A percentile compares a stretch with the other conserved stretches of the same genome.
Evolutionary conservation across 345 rosid species (phyloP).

Genomic region (Lagerstroemia speciosa): DNA sequence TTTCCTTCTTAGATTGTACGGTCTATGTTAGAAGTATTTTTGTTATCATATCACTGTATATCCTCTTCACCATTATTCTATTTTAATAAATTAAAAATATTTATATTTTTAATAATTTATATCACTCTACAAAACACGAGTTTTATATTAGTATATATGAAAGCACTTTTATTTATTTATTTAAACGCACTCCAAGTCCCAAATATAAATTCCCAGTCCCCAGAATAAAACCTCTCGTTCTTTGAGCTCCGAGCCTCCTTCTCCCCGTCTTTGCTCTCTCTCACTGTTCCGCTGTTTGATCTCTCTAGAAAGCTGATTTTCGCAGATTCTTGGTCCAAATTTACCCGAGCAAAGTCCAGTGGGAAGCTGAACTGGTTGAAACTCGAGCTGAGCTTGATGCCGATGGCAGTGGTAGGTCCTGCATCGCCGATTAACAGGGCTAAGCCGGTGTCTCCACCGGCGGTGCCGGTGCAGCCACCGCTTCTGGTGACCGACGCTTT

Average conservation of each 20-base stretch:
- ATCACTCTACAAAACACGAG: too few relatives aligned
- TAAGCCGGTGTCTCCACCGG: slow-evolving; percentile 1
- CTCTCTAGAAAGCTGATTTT: neutral
- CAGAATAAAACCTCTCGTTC: neutral
- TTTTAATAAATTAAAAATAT: too few relatives aligned
- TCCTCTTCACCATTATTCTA: too few relatives aligned
- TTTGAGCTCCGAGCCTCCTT: slow-evolving; percentile 6
- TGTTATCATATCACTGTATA: too few relatives aligned
- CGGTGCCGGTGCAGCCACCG: neutral
- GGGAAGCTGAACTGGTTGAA: neutral
- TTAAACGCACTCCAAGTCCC: too few relatives aligned
- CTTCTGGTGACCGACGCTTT: slow-evolving; percentile 32
- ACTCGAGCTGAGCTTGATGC: neutral
- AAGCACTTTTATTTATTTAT: too few relatives aligned
- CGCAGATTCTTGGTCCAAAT: slow-evolving; percentile 2
- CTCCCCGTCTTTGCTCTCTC: neutral
- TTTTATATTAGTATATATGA: too few relatives aligned
- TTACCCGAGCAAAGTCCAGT: slow-evolving; percentile 1
- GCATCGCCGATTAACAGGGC: slow-evolving; percentile 8
- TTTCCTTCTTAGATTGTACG: too few relatives aligned
- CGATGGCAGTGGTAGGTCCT: slow-evolving; percentile 13
- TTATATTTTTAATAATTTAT: too few relatives aligned
- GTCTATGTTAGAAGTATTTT: too few relatives aligned
- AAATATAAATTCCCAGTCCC: neutral
- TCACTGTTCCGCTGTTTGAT: neutral